A percentile compares a stretch with the other conserved stretches of the same genome.
Evolutionary conservation across 2,329 filamentous ascomycete genomes (phyloP).

Genomic region (Ascochyta viciae-villosae): DNA sequence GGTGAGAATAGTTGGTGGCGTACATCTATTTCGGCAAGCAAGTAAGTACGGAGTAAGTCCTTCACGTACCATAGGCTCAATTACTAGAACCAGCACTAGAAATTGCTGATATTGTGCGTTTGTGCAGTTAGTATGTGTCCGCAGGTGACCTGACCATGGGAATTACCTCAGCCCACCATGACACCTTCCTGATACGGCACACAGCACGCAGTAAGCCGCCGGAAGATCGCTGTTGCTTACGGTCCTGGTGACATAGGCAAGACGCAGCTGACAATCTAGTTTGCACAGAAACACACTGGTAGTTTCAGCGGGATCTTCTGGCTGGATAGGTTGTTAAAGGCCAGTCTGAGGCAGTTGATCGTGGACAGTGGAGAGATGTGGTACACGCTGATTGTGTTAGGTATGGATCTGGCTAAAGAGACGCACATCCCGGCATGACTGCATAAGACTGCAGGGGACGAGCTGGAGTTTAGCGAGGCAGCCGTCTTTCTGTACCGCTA

Average conservation of each 20-base stretch:
- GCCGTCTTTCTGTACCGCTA: neutral
- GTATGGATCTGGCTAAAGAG: neutral
- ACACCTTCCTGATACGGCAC: no score
- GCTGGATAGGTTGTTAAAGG: constrained; percentile 7
- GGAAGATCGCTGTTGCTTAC: neutral
- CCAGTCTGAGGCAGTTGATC: constrained; percentile 17
- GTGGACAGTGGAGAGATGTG: neutral
- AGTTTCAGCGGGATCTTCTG: neutral
- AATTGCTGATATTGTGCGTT: no score
- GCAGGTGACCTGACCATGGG: no score
- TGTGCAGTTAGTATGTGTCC: no score
- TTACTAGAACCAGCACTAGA: no score
- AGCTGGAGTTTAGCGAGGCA: neutral
- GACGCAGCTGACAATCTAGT: constrained; percentile 6
- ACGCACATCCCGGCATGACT: neutral
- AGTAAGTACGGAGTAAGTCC: no score
- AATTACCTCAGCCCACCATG: no score
- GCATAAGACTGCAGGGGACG: neutral
- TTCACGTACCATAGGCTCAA: no score
- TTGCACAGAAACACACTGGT: neutral
- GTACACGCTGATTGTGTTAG: no score
- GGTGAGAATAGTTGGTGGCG: no score
- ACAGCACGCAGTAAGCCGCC: no score
- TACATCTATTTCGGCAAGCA: no score
- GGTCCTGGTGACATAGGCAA: constrained; percentile 27